Conservation (phyloP, 2,329 filamentous ascomycete genomes). For the Cladosporium oxysporum region DNA sequence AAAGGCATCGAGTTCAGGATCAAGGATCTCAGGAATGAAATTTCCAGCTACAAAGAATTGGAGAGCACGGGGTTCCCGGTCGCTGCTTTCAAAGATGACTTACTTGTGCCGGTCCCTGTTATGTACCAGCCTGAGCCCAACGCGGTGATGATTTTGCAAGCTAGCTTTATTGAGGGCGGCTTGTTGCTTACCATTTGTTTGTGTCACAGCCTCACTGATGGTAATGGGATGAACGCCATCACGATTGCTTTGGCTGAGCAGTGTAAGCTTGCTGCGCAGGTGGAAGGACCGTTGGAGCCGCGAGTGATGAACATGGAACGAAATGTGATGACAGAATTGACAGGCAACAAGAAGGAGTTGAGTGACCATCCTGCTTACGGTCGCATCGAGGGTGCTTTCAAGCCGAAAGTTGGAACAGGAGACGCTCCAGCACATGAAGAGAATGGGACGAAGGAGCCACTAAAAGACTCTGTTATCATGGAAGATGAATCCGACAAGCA, state of each 20-base stretch:
- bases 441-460: background rate
- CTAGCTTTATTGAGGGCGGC: slow-evolving; percentile 26
- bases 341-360: slow-evolving; percentile 22
- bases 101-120: slow-evolving; percentile 25
- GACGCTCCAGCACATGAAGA: background rate
- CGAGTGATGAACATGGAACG: slow-evolving; percentile 23
- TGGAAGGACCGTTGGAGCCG: slow-evolving; percentile 22
- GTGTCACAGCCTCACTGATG: slow-evolving; percentile 27
- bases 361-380: slow-evolving; percentile 24
- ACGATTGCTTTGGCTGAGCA: slow-evolving; percentile 26
- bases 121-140: slow-evolving; percentile 26
- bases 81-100: slow-evolving; percentile 24
- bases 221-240: slow-evolving; percentile 29
- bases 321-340: slow-evolving; percentile 21
- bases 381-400: slow-evolving; percentile 18
- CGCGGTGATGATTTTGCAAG: slow-evolving; percentile 23
- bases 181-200: slow-evolving; percentile 26
- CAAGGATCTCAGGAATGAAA: slow-evolving; percentile 19
- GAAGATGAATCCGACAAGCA: background rate
- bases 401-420: slow-evolving; percentile 14
- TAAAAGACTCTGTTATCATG: background rate
- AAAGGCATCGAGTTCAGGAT: no score
- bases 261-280: slow-evolving; percentile 24
- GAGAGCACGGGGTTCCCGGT: slow-evolving; percentile 24
- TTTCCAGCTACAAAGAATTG: slow-evolving; percentile 22